Evolutionary conservation across 2,329 filamentous ascomycete genomes (phyloP).

Genomic region (Aspergillus sclerotialis): DNA sequence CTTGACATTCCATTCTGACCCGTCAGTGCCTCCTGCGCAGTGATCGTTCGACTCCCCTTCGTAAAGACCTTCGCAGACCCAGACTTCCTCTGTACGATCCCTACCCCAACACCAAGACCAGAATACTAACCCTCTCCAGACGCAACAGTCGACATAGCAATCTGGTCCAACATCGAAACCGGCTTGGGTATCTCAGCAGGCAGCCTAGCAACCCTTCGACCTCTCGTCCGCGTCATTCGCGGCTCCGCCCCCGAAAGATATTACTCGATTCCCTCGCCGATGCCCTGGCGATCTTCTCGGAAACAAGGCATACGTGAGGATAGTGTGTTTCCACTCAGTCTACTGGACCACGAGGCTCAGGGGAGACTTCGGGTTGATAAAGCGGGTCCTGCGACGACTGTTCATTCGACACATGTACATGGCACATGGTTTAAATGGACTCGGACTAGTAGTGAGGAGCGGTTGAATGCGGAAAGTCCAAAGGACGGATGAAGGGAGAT

Average conservation of each 20-base stretch:
- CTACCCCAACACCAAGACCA: background rate
- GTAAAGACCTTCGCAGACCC: slow-evolving; percentile 29
- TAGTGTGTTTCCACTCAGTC: slow-evolving; percentile 17
- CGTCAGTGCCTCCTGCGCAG: slow-evolving; percentile 36
- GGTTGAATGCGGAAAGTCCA: slow-evolving; percentile 14
- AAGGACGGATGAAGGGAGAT: slow-evolving; percentile 9
- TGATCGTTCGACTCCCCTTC: slow-evolving; percentile 41
- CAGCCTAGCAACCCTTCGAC: slow-evolving; percentile 43
- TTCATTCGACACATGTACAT: slow-evolving; percentile 16
- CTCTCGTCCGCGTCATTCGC: slow-evolving; percentile 34
- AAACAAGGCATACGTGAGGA: slow-evolving; percentile 11
- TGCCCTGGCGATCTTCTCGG: slow-evolving; percentile 14
- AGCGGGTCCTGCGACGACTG: slow-evolving; percentile 22
- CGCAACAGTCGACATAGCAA: slow-evolving; percentile 38
- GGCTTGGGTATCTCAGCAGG: slow-evolving; percentile 38
- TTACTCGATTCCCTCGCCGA: slow-evolving; percentile 10
- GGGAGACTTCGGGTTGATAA: slow-evolving; percentile 22
- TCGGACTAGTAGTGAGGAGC: slow-evolving; percentile 22
- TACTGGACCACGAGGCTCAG: slow-evolving; percentile 13
- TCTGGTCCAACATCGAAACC: slow-evolving; percentile 31
- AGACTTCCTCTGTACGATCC: slow-evolving; percentile 26
- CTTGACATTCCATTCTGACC: slow-evolving; percentile 24
- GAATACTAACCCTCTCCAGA: slow-evolving; percentile 11
- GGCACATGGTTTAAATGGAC: slow-evolving; percentile 12
- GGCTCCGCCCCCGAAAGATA: slow-evolving; percentile 13